These are phyloP conservation scores for Draba incana DNA, from an alignment of 345 rosid species.

Conservation along the genomic window DNA sequence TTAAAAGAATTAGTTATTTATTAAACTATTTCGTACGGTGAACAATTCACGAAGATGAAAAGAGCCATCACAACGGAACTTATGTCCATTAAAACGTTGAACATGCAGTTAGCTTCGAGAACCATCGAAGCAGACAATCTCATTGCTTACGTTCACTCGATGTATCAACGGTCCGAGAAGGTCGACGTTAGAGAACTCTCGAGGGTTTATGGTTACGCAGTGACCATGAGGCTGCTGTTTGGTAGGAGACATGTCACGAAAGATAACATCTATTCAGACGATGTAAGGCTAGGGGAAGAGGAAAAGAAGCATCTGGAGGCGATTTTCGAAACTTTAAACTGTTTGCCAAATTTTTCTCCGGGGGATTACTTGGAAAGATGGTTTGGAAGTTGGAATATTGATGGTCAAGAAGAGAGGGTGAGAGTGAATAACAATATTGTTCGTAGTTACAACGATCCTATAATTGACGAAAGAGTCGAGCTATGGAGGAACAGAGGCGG, in stretches of 20 bases:
- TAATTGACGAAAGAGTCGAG: conserved; percentile 42
- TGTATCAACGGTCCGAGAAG: conserved; percentile 33
- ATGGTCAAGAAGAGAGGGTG: conserved; percentile 46
- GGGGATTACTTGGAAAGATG: conserved; percentile 29
- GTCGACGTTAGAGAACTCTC: conserved; percentile 30
- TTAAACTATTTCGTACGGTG: no score
- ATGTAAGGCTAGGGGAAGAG: conserved; percentile 28
- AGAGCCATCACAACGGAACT: conserved; percentile 43
- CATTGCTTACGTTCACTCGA: conserved; percentile 42
- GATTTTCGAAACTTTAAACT: conserved; percentile 25
- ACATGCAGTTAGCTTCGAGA: conserved; percentile 43
- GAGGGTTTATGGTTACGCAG: conserved; percentile 38
- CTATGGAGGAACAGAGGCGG: conserved; percentile 39
- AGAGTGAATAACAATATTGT: not conserved
- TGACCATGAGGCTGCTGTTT: conserved; percentile 40
- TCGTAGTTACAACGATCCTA: conserved; percentile 47
- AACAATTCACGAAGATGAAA: conserved; percentile 54
- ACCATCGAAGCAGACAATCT: conserved; percentile 55
- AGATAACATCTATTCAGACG: not conserved
- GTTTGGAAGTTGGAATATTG: conserved; percentile 41
- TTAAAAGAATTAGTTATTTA: no score
- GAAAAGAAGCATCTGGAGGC: conserved; percentile 38
- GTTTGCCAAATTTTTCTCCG: conserved; percentile 22
- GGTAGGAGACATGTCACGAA: conserved; percentile 30
- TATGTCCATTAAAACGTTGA: conserved; percentile 27